Conservation (phyloP, 352 stramenopile species). For the Salisapilia sapeloensis region DNA sequence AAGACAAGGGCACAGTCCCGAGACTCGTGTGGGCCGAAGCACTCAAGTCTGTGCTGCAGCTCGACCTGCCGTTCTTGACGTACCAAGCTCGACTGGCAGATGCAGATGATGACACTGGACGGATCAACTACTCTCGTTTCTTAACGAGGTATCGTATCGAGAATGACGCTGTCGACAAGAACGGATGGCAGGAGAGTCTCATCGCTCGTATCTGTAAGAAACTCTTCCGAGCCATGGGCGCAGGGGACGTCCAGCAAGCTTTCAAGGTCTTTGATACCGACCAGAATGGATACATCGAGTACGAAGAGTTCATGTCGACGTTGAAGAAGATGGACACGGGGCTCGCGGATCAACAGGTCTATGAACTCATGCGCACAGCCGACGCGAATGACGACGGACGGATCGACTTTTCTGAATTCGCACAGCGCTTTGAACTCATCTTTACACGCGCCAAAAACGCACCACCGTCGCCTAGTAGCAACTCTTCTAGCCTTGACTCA, state of each 20-base stretch:
- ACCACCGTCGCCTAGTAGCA: constrained; percentile 6
- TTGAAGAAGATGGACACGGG: constrained; percentile 87
- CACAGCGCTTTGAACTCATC: constrained; percentile 82
- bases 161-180: constrained; percentile 72
- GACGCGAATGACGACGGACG: constrained; percentile 85
- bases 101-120: constrained; percentile 50
- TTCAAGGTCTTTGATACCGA: constrained; percentile 87
- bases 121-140: constrained; percentile 89
- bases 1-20: constrained; percentile 70
- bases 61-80: constrained; percentile 83
- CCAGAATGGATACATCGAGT: constrained; percentile 83
- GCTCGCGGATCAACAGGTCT: constrained; percentile 83
- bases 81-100: constrained; percentile 82
- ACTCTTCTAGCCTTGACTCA: constrained; percentile 5
- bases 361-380: constrained; percentile 85
- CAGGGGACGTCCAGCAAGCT: constrained; percentile 72
- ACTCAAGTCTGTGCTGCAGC: constrained; percentile 80
- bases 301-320: constrained; percentile 84
- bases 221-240: constrained; percentile 83
- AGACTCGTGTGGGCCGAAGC: constrained; percentile 83
- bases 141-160: constrained; percentile 87
- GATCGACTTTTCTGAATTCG: constrained; percentile 86
- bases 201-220: constrained; percentile 86
- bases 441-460: constrained; percentile 58
- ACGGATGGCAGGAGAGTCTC: constrained; percentile 82